phyloP scores from a whole-genome alignment of 257 asterid genomes.

The Petrea volubilis region DNA sequence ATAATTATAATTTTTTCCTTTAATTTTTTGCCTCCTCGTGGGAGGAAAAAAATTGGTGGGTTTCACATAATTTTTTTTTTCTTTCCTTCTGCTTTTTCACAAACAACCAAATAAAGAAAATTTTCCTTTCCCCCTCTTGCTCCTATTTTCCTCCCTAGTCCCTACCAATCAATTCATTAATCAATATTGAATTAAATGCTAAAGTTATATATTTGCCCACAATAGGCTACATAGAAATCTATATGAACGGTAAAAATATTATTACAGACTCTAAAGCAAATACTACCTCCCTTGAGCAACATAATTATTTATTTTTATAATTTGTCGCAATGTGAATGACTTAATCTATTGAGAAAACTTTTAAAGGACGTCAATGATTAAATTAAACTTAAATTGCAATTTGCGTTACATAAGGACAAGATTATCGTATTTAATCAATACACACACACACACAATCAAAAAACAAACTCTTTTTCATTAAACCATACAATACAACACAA shows the following conservation, averaged over 20 bases:
- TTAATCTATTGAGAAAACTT: background rate
- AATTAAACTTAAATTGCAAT: background rate
- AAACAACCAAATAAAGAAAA: no score
- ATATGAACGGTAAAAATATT: background rate
- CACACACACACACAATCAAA: background rate
- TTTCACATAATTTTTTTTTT: no score
- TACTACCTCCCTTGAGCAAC: background rate
- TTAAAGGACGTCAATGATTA: background rate
- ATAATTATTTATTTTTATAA: background rate
- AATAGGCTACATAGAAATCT: background rate
- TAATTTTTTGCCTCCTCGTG: no score
- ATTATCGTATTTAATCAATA: background rate
- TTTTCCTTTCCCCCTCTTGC: no score
- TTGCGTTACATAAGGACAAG: background rate
- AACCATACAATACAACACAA: background rate
- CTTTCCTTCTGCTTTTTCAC: no score
- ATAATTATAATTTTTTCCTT: no score
- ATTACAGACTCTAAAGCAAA: background rate
- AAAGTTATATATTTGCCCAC: background rate
- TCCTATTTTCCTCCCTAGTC: no score
- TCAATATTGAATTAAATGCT: background rate
- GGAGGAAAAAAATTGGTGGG: no score
- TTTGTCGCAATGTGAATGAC: no score
- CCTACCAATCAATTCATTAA: no score
- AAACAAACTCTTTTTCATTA: background rate